These are phyloP conservation scores for Phytophthora hybrid DNA, from an alignment of 352 stramenopile species.

Conservation along the genomic window DNA sequence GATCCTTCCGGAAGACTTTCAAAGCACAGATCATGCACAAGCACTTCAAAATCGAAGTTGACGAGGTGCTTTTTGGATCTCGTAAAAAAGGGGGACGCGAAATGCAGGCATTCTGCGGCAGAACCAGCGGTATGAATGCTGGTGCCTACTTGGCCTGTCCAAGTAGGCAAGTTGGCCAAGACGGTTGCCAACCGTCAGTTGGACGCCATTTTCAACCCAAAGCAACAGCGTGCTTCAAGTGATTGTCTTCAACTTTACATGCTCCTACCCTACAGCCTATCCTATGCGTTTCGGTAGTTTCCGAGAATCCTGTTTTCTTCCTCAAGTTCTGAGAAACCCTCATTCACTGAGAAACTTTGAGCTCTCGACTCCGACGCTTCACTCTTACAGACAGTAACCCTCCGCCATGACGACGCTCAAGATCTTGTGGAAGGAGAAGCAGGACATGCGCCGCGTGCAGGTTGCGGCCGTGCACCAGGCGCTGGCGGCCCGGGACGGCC, in stretches of 20 bases:
- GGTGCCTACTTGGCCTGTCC: background rate
- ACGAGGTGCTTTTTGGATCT: too few relatives aligned
- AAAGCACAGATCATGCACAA: too few relatives aligned
- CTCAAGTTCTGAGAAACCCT: slow-evolving; percentile 23
- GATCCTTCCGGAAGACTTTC: background rate
- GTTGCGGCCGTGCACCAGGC: slow-evolving; percentile 70
- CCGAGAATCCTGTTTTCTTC: background rate
- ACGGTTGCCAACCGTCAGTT: too few relatives aligned
- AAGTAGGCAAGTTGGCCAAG: too few relatives aligned
- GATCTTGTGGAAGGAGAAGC: slow-evolving; percentile 81
- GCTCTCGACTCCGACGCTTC: too few relatives aligned
- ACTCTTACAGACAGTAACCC: background rate
- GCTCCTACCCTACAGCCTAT: background rate
- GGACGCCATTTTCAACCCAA: too few relatives aligned
- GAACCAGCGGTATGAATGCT: background rate
- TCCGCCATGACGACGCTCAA: slow-evolving; percentile 84
- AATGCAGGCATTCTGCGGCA: too few relatives aligned
- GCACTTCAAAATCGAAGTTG: too few relatives aligned
- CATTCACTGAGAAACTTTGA: background rate
- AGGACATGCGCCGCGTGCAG: slow-evolving; percentile 89
- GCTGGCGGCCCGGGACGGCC: slow-evolving; percentile 57
- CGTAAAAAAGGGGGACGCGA: too few relatives aligned
- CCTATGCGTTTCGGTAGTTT: background rate
- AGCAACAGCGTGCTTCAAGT: too few relatives aligned
- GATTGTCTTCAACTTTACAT: background rate